These are phyloP conservation scores for Trichoderma arundinaceum DNA, from an alignment of 2,329 filamentous ascomycete genomes.

Conservation along the genomic window DNA sequence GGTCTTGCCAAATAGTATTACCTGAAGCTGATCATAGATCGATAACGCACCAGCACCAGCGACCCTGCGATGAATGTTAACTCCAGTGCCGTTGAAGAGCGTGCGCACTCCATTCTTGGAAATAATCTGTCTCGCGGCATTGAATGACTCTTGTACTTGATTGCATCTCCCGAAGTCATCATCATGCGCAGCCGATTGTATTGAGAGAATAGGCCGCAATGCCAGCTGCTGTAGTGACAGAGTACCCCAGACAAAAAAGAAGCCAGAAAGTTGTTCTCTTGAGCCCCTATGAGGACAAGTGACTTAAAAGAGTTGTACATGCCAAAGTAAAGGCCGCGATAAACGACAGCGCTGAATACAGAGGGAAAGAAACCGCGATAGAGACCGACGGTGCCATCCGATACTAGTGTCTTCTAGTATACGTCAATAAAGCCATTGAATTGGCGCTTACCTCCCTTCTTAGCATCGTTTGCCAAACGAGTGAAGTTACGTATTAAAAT, in stretches of 20 bases:
- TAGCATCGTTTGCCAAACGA: slow-evolving; percentile 10
- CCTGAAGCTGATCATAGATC: slow-evolving; percentile 18
- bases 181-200: slow-evolving; percentile 17
- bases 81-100: slow-evolving; percentile 8
- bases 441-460: slow-evolving; percentile 12
- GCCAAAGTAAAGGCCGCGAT: slow-evolving; percentile 12
- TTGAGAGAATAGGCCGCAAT: slow-evolving; percentile 14
- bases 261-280: slow-evolving; percentile 19
- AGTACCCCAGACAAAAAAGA: slow-evolving; percentile 14
- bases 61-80: slow-evolving; percentile 5
- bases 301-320: slow-evolving; percentile 23
- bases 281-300: slow-evolving; percentile 7
- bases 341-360: neutral
- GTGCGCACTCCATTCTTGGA: neutral
- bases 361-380: slow-evolving; percentile 20
- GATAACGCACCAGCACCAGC: slow-evolving; percentile 18
- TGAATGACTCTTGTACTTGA: slow-evolving; percentile 15
- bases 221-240: slow-evolving; percentile 7
- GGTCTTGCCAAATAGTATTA: neutral
- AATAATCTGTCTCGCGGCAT: neutral
- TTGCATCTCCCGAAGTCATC: slow-evolving; percentile 15
- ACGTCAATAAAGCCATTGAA: slow-evolving; percentile 18
- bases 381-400: slow-evolving; percentile 18
- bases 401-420: slow-evolving; percentile 17
- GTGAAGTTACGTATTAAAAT: no score